Conservation (phyloP, 2,329 filamentous ascomycete genomes). For the Paecilomyces sp. region DNA sequence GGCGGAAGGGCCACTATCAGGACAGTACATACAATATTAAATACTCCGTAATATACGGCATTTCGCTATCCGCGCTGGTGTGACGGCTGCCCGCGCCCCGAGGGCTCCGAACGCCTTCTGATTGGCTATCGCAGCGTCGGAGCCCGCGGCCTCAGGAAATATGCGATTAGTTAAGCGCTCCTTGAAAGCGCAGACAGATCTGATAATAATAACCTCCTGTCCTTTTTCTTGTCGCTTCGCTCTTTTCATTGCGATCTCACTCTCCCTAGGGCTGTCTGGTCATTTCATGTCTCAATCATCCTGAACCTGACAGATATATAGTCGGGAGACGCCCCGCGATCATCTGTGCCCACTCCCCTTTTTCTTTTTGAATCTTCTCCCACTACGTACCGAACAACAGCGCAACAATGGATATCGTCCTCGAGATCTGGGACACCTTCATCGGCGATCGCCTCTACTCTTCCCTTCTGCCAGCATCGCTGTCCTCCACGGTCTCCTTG, state of each 20-base stretch:
- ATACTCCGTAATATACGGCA: no score
- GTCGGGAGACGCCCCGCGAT: no score
- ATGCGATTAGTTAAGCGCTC: neutral
- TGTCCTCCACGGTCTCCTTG: slow-evolving; percentile 48
- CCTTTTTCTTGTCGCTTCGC: neutral
- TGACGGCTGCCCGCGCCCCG: slow-evolving; percentile 13
- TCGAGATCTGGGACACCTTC: slow-evolving; percentile 77
- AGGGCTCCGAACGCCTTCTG: neutral
- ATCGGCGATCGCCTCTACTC: slow-evolving; percentile 76
- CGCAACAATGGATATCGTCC: slow-evolving; percentile 76
- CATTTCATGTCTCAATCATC: neutral
- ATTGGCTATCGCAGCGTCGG: neutral
- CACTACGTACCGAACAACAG: neutral
- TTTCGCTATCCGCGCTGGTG: slow-evolving; percentile 24
- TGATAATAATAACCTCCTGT: neutral
- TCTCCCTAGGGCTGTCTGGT: neutral
- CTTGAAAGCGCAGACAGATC: neutral
- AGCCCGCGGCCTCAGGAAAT: neutral
- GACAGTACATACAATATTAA: no score
- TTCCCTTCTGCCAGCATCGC: slow-evolving; percentile 55
- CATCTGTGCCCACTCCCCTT: neutral
- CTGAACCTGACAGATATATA: neutral
- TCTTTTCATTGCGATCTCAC: neutral
- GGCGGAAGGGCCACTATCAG: no score
- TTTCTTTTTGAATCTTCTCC: neutral